Evolutionary conservation across 2,329 filamentous ascomycete genomes (phyloP), one percentile per base, ranked within the genome.

Genomic region (Fusarium udum): DNA sequence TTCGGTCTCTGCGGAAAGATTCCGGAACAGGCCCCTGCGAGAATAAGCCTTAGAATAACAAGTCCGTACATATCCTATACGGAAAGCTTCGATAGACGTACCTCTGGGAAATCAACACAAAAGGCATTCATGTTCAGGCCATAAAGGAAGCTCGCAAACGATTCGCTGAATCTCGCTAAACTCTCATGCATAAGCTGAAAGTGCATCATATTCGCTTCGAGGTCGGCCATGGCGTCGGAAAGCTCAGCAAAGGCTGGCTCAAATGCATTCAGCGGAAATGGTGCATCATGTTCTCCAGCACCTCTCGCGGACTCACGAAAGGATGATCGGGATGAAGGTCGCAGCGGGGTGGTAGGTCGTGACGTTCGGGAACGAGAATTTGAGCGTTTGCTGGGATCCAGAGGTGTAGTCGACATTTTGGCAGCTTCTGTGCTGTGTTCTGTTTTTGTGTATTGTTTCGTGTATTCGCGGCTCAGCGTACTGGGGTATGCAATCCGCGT

Each of bases 61-160:
- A 43, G 11, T 7, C 39, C 39, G 14, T 46, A 37, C 20, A 45
- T 57, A 18, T 36, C 28, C n/a, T 7, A 60, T 9, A 18, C 7
- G 26, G 26, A 48, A 46, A 37, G 18, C 53, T 11, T 36, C 34
- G 57, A 61, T 59, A 53, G 28, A 63, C 80, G 58, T 84, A 95
- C 95, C 90, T 99, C 96, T 0, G 95, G 93, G 74, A 98, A 99
- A 82, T 99, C 96, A 37, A 98, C 95, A 81, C 95, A 98, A 81
- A 98, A 99, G 3, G 96, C 96, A 82, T 98, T 98, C 95, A 99
- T 98, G 80, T 98, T 98, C 80, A 99, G 83, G 4, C 96, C 96
- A 78, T 98, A 99, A 51, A 99, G 84, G 78, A 99, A 98, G 76
- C 92, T 94, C 3, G 95, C 95, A 82, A 99, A 99, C 79, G 93